A percentile compares a stretch with the other conserved stretches of the same genome.
Conservation (phyloP, 768 basidiomycete genomes). For the Boletus pseudo-olivaceus region DNA sequence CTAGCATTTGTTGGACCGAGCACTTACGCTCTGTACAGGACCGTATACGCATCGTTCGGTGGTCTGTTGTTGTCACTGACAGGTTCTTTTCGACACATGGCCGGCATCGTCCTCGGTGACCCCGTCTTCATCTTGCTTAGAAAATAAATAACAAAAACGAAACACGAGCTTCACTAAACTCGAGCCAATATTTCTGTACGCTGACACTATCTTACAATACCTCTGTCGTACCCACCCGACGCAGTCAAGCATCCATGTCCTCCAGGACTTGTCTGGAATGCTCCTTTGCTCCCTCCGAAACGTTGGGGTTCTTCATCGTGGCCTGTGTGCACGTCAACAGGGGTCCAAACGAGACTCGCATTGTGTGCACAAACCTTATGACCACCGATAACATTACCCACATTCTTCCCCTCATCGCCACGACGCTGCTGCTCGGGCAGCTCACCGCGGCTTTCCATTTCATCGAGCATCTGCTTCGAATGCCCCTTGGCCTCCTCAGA, state of each 20-base stretch:
- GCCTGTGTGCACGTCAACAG: conserved; percentile 6
- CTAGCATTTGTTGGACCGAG: not conserved
- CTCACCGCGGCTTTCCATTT: conserved; percentile 15
- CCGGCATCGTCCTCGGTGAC: conserved; percentile 88
- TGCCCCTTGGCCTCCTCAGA: conserved; percentile 23
- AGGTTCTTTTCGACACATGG: conserved; percentile 89
- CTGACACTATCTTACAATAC: conserved; percentile 7
- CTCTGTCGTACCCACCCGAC: not conserved
- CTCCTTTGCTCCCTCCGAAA: conserved; percentile 18
- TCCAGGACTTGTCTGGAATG: conserved; percentile 6
- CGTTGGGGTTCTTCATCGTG: conserved; percentile 24
- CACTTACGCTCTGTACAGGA: conserved; percentile 44
- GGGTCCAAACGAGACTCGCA: too few species aligned
- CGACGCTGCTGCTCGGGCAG: conserved; percentile 11
- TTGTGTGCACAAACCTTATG: conserved; percentile 13
- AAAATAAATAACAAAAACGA: conserved; percentile 40
- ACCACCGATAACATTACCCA: conserved; percentile 18
- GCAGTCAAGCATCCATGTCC: conserved; percentile 3
- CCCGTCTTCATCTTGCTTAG: conserved; percentile 88
- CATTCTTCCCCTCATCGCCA: conserved; percentile 9
- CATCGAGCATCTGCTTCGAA: conserved; percentile 24
- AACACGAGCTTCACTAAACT: not conserved
- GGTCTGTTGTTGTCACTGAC: conserved; percentile 92
- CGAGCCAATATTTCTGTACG: not conserved
- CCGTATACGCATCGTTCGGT: conserved; percentile 95